Evolutionary conservation across 2,329 filamentous ascomycete species (phyloP), one percentile per base, ranked within the genome.

Genomic region (Exophiala oligosperma): DNA sequence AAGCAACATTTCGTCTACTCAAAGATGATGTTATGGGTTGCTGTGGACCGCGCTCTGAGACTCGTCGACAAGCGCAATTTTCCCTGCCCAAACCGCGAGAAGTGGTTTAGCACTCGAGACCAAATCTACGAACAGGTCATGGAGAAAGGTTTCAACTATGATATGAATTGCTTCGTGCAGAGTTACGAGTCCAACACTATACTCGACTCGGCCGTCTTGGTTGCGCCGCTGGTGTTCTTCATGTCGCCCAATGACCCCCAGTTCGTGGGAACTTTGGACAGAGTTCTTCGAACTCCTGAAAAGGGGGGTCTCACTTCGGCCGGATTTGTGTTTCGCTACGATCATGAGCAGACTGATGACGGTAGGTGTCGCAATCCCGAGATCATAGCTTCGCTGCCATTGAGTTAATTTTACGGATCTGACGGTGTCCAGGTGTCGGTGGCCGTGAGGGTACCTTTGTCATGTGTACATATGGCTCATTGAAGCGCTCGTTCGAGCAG

Each of bases 11-110:
- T 91, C 65, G 84, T 87, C 12, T 92, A 92, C 73, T 90, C 86
- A n/a, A 90, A 92, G 69, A 81, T 92, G 63, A 90, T 92, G 86
- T 80, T 92, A 23, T 92, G 89, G 89, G 89, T 92, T 2, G 88
- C 89, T 17, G 84, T 92, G 62, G 89, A 92, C 70, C 85, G 89
- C 4, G 89, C 86, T 8, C 74, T 92, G 11, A 87, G 89, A 1
- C 81, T 92, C 0, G 80, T 87, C 3, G 88, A 92, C 17, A 92
- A 91, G 73, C 79, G 90, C 54, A 88, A 86, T 66, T 81, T 92
- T 54, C 89, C 89, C 0, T 92, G 89, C 61, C 89, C 88, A 1
- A 87, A 88, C 66, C 81, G 88, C 2, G 72, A 70, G 41, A 80
- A 82, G 50, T 92, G 89, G 90, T 74, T 88, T 41, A 78, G 78